A percentile compares a stretch with the other conserved stretches of the same genome.
phyloP scores from a whole-genome alignment of 805 yeast species.

The Candida broadrunensis region DNA sequence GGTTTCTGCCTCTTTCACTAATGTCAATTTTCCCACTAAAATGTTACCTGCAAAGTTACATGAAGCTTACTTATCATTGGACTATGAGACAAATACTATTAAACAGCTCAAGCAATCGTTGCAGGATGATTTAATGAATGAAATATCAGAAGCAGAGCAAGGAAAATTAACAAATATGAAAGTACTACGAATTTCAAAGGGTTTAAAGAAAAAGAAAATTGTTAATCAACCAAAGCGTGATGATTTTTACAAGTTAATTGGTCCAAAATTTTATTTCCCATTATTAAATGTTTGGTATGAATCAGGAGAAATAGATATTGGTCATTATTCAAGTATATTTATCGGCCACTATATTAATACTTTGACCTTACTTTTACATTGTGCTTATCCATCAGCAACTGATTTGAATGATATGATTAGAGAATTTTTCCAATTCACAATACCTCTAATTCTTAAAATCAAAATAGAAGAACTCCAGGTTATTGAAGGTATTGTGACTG shows the following conservation, averaged over 20 bases:
- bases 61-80: slow-evolving; percentile 25
- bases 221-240: slow-evolving; percentile 18
- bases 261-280: slow-evolving; percentile 50
- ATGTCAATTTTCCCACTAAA: slow-evolving; percentile 30
- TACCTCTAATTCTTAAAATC: slow-evolving; percentile 16
- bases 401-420: slow-evolving; percentile 55
- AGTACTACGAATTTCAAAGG: slow-evolving; percentile 41
- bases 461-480: slow-evolving; percentile 28
- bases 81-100: slow-evolving; percentile 6
- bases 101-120: slow-evolving; percentile 12
- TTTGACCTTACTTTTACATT: slow-evolving; percentile 51
- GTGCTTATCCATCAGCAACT: slow-evolving; percentile 54
- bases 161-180: slow-evolving; percentile 34
- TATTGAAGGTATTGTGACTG: slow-evolving; percentile 38
- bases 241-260: slow-evolving; percentile 43
- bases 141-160: slow-evolving; percentile 26
- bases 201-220: slow-evolving; percentile 9
- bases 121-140: slow-evolving; percentile 32
- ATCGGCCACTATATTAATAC: slow-evolving; percentile 60
- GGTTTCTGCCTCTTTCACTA: slow-evolving; percentile 33
- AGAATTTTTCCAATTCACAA: slow-evolving; percentile 44
- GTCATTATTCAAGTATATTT: slow-evolving; percentile 52
- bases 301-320: slow-evolving; percentile 45
- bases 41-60: slow-evolving; percentile 49
- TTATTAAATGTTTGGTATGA: slow-evolving; percentile 51